Conservation (phyloP, 2,329 filamentous ascomycete species). For the Pseudocercospora eumusae region DNA sequence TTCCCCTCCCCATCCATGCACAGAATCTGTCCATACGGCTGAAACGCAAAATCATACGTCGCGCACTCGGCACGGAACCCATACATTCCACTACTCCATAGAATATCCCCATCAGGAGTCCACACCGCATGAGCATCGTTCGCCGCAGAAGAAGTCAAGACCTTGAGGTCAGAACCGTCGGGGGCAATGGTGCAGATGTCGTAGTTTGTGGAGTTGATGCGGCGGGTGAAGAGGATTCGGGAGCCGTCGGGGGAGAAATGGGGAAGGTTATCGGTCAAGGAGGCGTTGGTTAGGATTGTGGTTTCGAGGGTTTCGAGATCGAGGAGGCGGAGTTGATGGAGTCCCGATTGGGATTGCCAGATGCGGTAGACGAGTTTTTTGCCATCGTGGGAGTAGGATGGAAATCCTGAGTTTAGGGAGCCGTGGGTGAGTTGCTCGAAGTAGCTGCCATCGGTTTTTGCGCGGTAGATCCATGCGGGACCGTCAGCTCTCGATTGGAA, state of each 20-base stretch:
- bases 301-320: slow-evolving; percentile 15
- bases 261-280: slow-evolving; percentile 18
- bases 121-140: slow-evolving; percentile 24
- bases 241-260: slow-evolving; percentile 16
- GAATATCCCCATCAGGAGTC: slow-evolving; percentile 15
- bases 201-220: slow-evolving; percentile 20
- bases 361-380: slow-evolving; percentile 18
- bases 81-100: slow-evolving; percentile 17
- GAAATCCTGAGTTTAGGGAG: slow-evolving; percentile 18
- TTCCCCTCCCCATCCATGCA: slow-evolving; percentile 21
- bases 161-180: slow-evolving; percentile 21
- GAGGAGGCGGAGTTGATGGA: slow-evolving; percentile 18
- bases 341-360: slow-evolving; percentile 17
- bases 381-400: slow-evolving; percentile 16
- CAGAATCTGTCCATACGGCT: slow-evolving; percentile 21
- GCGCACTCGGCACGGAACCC: slow-evolving; percentile 18
- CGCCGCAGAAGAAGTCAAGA: slow-evolving; percentile 17
- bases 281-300: slow-evolving; percentile 18
- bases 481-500: slow-evolving; percentile 19
- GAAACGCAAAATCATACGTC: slow-evolving; percentile 21
- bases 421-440: slow-evolving; percentile 20
- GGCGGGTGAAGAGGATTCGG: slow-evolving; percentile 20
- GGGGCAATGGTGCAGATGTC: slow-evolving; percentile 21
- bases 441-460: slow-evolving; percentile 6
- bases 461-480: slow-evolving; percentile 17